Base-by-base conservation (phyloP, 2,329 filamentous ascomycete genomes). In the Xylogone sp. region DNA sequence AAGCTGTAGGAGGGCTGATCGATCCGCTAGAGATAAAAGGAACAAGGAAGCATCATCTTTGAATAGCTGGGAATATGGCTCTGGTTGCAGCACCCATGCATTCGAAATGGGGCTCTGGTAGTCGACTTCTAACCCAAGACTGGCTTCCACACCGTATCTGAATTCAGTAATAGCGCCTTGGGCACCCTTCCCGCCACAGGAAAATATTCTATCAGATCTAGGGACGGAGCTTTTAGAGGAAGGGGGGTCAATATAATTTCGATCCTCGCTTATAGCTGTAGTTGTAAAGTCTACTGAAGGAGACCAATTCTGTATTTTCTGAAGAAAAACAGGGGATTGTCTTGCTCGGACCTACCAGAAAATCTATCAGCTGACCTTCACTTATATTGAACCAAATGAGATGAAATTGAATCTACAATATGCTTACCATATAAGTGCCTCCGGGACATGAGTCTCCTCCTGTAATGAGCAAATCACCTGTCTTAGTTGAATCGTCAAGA, bases 381-480 rank as follows among this genome's bases (percentile, higher is more conserved):
- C 5, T 27, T 10, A 27, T 27, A 27, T n/a, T n/a, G n/a, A n/a
- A n/a, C n/a, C n/a, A n/a, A 18, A 50, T 27, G 31, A 24, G 7
- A 20, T n/a, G 24, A 9, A 39, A 39, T 16, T 18, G n/a, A 18
- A 16, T 39, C 5, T 39, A 13, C 5, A 39, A 22, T 13, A 20
- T 12, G 57, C 64, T 61, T 55, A 67, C 65, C 24, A 66, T 45
- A 56, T 87, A 93, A 5, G 94, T 76, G 1, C 86, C 84, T 6
- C 92, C 92, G 54, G 86, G 81, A 8, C 90, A 88, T 49, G 86
- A 87, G 57, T 88, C 85, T 1, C 93, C 63, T 39, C 61, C 63
- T 24, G 59, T 58, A 31, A 95, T 79, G 45, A 96, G 73, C n/a
- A 95, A 78, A 65, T 96, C 92, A 2, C 84, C 83, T 52, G 81